Evolutionary conservation across 2,329 filamentous ascomycete species (phyloP).

Genomic region (Xylaria sp.): DNA sequence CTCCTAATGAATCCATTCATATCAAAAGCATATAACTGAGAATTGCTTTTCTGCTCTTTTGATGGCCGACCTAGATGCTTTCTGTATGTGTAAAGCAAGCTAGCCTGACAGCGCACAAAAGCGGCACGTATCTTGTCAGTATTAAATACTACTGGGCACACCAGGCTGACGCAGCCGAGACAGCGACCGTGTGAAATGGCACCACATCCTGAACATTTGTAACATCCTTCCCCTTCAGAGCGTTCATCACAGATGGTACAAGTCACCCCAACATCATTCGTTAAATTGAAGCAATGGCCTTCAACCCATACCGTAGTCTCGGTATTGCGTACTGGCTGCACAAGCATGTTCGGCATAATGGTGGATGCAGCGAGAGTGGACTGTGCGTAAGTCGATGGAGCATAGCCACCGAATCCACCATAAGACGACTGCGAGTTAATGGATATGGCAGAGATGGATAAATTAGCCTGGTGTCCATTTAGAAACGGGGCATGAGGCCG

Average conservation of each 20-base stretch:
- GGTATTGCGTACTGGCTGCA: conserved; percentile 82
- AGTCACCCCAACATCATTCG: conserved; percentile 67
- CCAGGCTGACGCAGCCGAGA: conserved; percentile 70
- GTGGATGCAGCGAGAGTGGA: conserved; percentile 88
- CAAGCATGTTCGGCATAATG: conserved; percentile 85
- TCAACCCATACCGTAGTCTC: conserved; percentile 86
- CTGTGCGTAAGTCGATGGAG: conserved; percentile 84
- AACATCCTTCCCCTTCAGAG: conserved; percentile 77
- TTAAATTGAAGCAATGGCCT: conserved; percentile 81
- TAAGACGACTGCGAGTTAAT: conserved; percentile 77
- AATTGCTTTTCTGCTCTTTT: conserved; percentile 69
- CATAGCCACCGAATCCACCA: conserved; percentile 77
- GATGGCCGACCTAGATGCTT: conserved; percentile 70
- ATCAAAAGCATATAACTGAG: conserved; percentile 72
- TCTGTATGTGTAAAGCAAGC: conserved; percentile 73
- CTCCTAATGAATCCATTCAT: conserved; percentile 73
- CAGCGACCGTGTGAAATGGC: conserved; percentile 69
- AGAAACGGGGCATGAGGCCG: conserved; percentile 80
- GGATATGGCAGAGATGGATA: conserved; percentile 69
- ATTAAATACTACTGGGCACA: conserved; percentile 72
- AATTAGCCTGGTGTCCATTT: conserved; percentile 69
- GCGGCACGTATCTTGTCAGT: conserved; percentile 70
- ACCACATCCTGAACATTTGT: conserved; percentile 75
- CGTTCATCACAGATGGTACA: conserved; percentile 83
- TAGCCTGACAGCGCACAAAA: conserved; percentile 74